Base-by-base conservation (phyloP, 2,329 filamentous ascomycete species). In the Phoma herbarum region DNA sequence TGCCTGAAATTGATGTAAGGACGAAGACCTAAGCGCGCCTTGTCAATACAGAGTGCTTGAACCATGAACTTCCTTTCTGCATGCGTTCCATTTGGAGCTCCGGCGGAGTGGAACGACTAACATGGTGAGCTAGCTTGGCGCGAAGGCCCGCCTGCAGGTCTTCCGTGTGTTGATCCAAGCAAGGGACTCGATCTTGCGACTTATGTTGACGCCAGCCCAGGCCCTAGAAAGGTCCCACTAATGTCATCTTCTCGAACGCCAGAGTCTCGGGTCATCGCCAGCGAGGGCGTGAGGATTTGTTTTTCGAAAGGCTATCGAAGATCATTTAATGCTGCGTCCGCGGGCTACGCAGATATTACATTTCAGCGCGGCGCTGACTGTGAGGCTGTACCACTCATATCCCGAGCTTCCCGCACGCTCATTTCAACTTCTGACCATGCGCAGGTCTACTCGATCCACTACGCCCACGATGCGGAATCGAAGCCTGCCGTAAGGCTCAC, bases 201-300 rank as follows among this genome's bases (percentile, higher is more conserved):
- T 43, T 48, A 26, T 29, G 44, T 52, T 49, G 50, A 41, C 50
- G 37, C 56, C 50, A 39, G 50, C 39, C 50, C 23, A 59, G 50
- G 46, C 56, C 44, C 31, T 51, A 26, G 31, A 18, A 49, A 16
- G 23, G 23, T n/a, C 50, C 50, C 49, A 53, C 44, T 16, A 45
- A 42, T 22, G 18, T 25, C 39, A 26, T 14, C 44, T 49, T 45
- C 49, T 50, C 50, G 44, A 53, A 49, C 29, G 37, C 22, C 26
- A 35, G 22, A 22, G 28, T 28, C 12, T 48, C 43, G 44, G 9
- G 22, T 37, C 37, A 31, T 45, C 22, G 5, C 18, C 43, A 48
- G 20, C 29, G 23, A 52, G 9, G 33, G 14, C 14, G 18, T 14
- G 16, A 55, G 28, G 35, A 48, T 52, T 58, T 53, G 56, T 26